Base-by-base conservation (phyloP, 176 grass and related monocot genomes). In the Puccinellia tenuiflora region DNA sequence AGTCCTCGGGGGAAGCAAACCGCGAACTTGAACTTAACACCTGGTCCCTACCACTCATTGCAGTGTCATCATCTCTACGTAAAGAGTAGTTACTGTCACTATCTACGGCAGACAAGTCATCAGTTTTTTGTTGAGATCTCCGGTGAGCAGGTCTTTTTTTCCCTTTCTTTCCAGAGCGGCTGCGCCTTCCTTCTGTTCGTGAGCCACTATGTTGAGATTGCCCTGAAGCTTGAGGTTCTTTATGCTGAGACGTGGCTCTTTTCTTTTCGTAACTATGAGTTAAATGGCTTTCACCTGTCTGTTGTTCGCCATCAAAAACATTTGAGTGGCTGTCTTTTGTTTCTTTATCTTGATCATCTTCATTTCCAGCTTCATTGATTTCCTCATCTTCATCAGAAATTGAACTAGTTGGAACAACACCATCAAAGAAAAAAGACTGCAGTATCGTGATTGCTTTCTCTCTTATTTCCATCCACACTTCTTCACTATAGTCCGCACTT, bases 391-490 rank as follows among this genome's bases (percentile, higher is more conserved):
- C 93, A 82, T 98, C 96, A 48, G 93, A 98, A 84, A 98, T 74
- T 63, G 83, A 72, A 83, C 87, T 92, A 61, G 34, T 85, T 84
- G 96, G 96, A 81, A 95, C 76, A 63, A 90, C 87, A 85, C 96
- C 96, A 83, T 98, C 93, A 86, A 92, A 91, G 80, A 95, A 93
- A 85, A 95, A 98, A 13, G 96, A 93, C 56, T 98, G 96, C 45
- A 93, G 59, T 90, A 98, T 93, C 14, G 83, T 95, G 53, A 95
- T 90, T 87, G 91, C 81, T 81, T 98, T 98, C 75, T 98, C 96
- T 85, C 89, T 91, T 85, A 98, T 95, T 86, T 98, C 93, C 90
- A 98, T 87, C 96, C 96, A 98, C 15, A 96, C 96, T 91, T 98
- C 96, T 88, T 95, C 96, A 35, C 96, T 98, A 40, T 95, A 98